Evolutionary conservation across 2,329 filamentous ascomycete species (phyloP), one percentile per base, ranked within the genome.

Genomic region (Tolypocladium inflatum): DNA sequence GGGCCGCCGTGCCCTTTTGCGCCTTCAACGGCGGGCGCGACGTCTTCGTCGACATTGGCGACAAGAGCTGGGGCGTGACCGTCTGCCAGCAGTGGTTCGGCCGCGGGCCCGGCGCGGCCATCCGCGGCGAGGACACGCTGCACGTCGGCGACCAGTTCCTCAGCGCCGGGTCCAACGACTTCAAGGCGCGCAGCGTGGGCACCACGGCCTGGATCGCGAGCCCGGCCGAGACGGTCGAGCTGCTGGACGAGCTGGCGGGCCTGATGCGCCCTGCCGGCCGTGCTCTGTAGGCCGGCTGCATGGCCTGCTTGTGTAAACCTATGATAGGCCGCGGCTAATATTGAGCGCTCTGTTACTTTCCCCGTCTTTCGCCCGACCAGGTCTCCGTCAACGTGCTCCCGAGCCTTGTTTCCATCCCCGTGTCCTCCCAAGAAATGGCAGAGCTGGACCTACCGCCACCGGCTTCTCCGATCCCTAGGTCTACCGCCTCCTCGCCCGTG

Each of bases 1-100:
- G 60, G 59, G n/a, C n/a, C 64, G 65, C 63, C 69, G 76, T 99
- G 38, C 94, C 94, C 0, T 99, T 97, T 69, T 99, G 94, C 70
- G 94, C 94, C 26, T 99, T 99, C 78, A 99, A 99, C 72, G 94
- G 93, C 57, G 94, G 94, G 13, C 93, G 94, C 61, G 94, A 99
- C 71, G 91, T 97, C 48, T 99, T 99, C 73, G 92, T 99, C 57
- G 94, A 99, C 71, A 97, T 99, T 68, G 94, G 94, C 58, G 94
- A 99, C 76, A 99, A 99, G 76, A 91, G 88, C 56, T 96, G 92
- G 89, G 94, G 94, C 63, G 94, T 99, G 3, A 81, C 89, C 39
- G 91, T 92, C 4, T 97, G 92, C 70, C 94, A 99, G 76, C 83
- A 87, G 59, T 96, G 91, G 78, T 96, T 97, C 70, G 89, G 88